Conservation (phyloP, 352 stramenopile genomes). For the Globisporangium cederbergense region DNA sequence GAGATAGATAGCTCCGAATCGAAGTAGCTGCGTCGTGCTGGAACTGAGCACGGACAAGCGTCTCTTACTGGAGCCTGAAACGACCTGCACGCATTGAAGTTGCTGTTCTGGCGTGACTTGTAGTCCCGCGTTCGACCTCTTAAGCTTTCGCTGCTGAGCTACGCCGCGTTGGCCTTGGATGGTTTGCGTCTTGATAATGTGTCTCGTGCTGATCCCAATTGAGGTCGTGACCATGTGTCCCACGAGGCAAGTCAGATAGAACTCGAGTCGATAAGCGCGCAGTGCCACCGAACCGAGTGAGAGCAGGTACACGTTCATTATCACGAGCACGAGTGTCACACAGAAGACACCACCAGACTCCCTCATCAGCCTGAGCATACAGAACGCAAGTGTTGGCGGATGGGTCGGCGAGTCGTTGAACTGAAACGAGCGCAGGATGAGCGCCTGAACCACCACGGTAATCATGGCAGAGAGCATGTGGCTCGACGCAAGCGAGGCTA, state of each 20-base stretch:
- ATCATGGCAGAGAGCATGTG: neutral
- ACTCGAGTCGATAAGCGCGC: neutral
- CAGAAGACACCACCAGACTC: neutral
- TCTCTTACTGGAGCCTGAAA: neutral
- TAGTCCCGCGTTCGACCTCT: too few species aligned
- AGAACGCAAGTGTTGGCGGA: neutral
- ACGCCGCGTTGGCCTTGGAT: neutral
- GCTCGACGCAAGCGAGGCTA: conserved; percentile 8
- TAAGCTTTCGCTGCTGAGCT: neutral
- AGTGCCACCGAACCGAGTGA: neutral
- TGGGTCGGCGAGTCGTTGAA: neutral
- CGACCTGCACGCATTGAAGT: neutral
- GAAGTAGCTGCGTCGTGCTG: neutral
- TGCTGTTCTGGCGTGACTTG: neutral
- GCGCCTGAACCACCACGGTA: neutral
- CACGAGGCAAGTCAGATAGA: neutral
- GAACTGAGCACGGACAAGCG: neutral
- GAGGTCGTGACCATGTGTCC: conserved; percentile 4
- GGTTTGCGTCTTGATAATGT: conserved; percentile 11
- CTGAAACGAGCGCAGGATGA: conserved; percentile 6
- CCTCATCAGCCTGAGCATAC: neutral
- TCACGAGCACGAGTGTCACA: conserved; percentile 3
- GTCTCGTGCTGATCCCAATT: conserved; percentile 2
- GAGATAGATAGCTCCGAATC: conserved; percentile 2
- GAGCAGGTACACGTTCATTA: neutral